A percentile compares a stretch with the other conserved stretches of the same genome.
phyloP scores from a whole-genome alignment of 2,329 filamentous ascomycete species.

The Trichoderma sp. region DNA sequence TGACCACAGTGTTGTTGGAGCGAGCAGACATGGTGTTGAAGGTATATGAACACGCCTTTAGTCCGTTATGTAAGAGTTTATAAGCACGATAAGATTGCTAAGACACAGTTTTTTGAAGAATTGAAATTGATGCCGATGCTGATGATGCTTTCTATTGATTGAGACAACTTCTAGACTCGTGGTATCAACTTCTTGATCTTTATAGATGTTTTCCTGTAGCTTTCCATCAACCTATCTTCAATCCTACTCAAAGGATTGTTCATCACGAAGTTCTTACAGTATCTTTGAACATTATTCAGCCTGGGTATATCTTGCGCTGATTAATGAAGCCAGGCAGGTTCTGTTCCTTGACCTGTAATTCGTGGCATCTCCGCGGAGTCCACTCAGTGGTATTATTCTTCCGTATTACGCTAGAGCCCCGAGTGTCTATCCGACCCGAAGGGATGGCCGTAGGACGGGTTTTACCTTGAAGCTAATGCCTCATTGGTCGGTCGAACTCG shows the following conservation, averaged over 20 bases:
- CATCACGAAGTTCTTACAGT: neutral
- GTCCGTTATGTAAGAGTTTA: neutral
- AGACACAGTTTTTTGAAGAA: neutral
- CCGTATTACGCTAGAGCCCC: neutral
- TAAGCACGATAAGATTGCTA: neutral
- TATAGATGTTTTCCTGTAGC: neutral
- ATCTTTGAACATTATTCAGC: slow-evolving; percentile 8
- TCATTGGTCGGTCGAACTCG: neutral
- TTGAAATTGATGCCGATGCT: neutral
- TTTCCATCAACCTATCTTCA: neutral
- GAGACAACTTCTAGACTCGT: neutral
- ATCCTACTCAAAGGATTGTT: neutral
- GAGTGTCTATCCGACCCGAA: neutral
- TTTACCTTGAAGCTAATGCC: neutral
- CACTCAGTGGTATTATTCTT: neutral
- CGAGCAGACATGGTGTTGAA: neutral
- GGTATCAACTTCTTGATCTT: neutral
- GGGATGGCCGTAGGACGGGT: neutral
- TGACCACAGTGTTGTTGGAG: slow-evolving; percentile 47
- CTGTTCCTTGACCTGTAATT: neutral
- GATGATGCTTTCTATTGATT: neutral
- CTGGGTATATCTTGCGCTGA: neutral
- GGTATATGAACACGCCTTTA: neutral
- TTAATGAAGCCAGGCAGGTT: neutral
- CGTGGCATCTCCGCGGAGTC: slow-evolving; percentile 11